Base-by-base conservation (phyloP, 192 early-diverging fungal genomes). In the Thoreauomyces humboldtii region DNA sequence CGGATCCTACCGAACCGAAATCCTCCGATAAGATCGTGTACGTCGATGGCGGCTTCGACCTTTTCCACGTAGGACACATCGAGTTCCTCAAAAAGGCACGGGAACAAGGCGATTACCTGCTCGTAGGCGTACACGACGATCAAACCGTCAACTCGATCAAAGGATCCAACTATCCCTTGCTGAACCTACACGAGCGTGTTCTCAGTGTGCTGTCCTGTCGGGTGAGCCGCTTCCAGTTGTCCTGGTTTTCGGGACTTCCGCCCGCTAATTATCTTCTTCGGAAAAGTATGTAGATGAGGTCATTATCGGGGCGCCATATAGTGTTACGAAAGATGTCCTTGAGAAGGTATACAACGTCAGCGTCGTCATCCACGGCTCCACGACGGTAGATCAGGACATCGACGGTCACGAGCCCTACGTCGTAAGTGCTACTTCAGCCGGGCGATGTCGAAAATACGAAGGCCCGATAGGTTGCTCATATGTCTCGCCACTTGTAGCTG, bases 51-150 rank as follows among this genome's bases (percentile, higher is more conserved):
- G 91, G 91, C 14, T 98, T 96, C 78, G 95, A 98, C 64, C 73
- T 98, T 61, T 98, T 98, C 84, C 95, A 96, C 70, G 65, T 87
- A 2, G 92, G 92, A n/a, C 95, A 98, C 71, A 90, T 93, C 66
- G 91, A 95, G 72, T 95, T 96, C 77, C 76, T 98, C 69, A 87
- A 87, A 67, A 83, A 88, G 61, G 93, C 92, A 27, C 91, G 86
- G 63, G 84, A 82, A 54, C 73, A 87, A 46, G 94, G 95, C 41
- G 86, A 93, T 76, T 98, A 91, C 57, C 75, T 98, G 56, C 81
- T 98, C 38, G 96, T 96, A 17, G 96, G 94, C 34, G 81, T 98
- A 25, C 92, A 94, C 70, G 91, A 94, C 52, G 96, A 96, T 78
- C 71, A 87, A 83, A 87, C 87, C 4, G 91, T 95, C 46, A 93